Base-by-base conservation (phyloP, 768 basidiomycete species). In the Suillus weaverae region DNA sequence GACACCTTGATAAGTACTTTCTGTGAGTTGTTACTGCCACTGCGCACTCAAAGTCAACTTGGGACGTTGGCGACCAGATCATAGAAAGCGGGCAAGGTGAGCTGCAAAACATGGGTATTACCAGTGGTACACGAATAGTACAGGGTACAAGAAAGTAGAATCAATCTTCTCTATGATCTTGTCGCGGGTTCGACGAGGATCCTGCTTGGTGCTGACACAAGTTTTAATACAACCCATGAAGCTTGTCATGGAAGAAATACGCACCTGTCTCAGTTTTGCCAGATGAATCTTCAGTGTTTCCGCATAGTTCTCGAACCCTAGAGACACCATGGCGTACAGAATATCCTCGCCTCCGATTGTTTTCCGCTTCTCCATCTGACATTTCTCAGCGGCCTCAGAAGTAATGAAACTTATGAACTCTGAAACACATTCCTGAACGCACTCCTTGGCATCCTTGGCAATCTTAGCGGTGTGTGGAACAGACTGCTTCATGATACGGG, bases 371-470 rank as follows among this genome's bases (percentile, higher is more conserved):
- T 98, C 96, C 70, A 91, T 82, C 73, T 91, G 86, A 69, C 95
- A 96, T 72, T 94, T 94, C 77, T 98, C 97, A 18, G 94, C 94
- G 5, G 97, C 97, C 77, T 99, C 97, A 51, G 90, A 92, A 35
- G 96, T 97, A 80, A 99, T 95, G 84, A 99, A 99, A 70, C 89
- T 89, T 76, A 99, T 98, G 82, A 97, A 99, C 80, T 99, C 97
- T 50, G 92, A 95, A 63, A 97, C 94, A 78, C 96, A 97, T 79
- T 98, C 97, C 76, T 99, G 97, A 50, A 98, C 94, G 78, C 94
- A 95, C 79, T 99, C 97, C 75, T 99, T 99, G 53, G 95, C 95
- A 77, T 99, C 97, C 77, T 98, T 98, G 9, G 94, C 92, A 71
- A 98, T 97, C 80, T 99, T 99, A 50, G 97, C 94, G 22, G 91